A percentile compares a stretch with the other conserved stretches of the same genome.
Evolutionary conservation across 106 monocot species (phyloP).

Genomic region (Dendrobium officinale): DNA sequence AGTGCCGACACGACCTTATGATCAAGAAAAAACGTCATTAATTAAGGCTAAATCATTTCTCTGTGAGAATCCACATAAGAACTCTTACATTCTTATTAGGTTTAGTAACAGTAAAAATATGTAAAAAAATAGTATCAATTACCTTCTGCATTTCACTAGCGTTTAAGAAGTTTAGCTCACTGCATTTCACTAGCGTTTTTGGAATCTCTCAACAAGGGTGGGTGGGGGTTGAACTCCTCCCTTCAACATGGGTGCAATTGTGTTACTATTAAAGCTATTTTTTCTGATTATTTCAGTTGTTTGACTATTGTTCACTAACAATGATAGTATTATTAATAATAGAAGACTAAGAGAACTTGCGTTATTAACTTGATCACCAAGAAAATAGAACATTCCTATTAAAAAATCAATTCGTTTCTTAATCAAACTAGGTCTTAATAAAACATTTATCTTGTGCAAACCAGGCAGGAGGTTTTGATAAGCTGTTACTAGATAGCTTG

Average conservation of each 20-base stretch:
- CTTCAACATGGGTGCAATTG: background rate
- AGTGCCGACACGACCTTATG: background rate
- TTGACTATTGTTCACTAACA: no score
- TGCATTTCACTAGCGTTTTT: background rate
- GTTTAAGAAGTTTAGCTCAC: background rate
- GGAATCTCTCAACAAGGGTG: no score
- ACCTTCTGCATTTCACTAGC: background rate
- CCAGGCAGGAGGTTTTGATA: slow-evolving; percentile 91
- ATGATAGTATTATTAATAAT: background rate
- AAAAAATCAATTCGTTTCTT: background rate
- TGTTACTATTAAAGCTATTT: background rate
- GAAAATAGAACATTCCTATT: background rate
- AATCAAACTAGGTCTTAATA: background rate
- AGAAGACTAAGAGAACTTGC: background rate
- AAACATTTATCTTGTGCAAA: background rate
- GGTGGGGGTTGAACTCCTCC: no score
- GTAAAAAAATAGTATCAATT: background rate
- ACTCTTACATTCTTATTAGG: background rate
- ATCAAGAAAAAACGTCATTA: background rate
- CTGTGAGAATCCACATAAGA: background rate
- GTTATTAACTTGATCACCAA: background rate
- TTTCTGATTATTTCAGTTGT: background rate
- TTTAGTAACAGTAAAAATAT: background rate
- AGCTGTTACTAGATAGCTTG: slow-evolving; percentile 76
- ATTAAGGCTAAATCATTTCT: background rate